Percentiles rank a stretch among this genome's conserved stretches.
phyloP scores from a whole-genome alignment of 2,329 filamentous ascomycete species.

The Ophiostoma ulmi region DNA sequence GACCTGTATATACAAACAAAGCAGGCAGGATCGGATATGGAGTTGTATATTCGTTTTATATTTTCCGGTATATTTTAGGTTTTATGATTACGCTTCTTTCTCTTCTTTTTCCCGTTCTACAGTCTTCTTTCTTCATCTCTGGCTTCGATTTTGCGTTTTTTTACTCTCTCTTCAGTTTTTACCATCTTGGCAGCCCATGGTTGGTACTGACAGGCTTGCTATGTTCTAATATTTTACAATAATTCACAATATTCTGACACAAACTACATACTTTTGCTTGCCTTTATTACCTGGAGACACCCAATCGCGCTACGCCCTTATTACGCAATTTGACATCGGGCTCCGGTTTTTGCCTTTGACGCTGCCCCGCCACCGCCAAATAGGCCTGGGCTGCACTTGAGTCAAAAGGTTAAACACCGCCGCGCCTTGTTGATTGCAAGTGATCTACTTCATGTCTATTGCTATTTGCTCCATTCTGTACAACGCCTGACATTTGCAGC shows the following conservation, averaged over 20 bases:
- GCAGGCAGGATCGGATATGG: neutral
- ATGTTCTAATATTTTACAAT: neutral
- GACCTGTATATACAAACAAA: neutral
- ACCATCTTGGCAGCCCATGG: neutral
- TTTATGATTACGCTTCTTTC: neutral
- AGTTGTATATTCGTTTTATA: neutral
- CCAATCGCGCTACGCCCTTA: neutral
- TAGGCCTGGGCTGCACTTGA: neutral
- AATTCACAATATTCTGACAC: neutral
- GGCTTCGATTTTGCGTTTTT: neutral
- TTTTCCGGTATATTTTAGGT: too few species aligned
- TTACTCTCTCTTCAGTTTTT: neutral
- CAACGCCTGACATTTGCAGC: neutral
- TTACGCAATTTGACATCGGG: neutral
- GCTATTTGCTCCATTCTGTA: neutral
- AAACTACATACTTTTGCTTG: too few species aligned
- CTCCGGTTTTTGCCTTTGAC: neutral
- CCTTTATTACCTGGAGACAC: neutral
- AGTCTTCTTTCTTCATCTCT: neutral
- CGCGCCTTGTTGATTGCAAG: neutral
- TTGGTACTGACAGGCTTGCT: neutral
- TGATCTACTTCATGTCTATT: neutral
- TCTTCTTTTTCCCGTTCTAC: neutral
- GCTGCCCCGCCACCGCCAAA: constrained; percentile 5
- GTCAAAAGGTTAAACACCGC: neutral